These are phyloP conservation scores for Zarea fungicola DNA, from an alignment of 2,329 filamentous ascomycete genomes.

Conservation along the genomic window DNA sequence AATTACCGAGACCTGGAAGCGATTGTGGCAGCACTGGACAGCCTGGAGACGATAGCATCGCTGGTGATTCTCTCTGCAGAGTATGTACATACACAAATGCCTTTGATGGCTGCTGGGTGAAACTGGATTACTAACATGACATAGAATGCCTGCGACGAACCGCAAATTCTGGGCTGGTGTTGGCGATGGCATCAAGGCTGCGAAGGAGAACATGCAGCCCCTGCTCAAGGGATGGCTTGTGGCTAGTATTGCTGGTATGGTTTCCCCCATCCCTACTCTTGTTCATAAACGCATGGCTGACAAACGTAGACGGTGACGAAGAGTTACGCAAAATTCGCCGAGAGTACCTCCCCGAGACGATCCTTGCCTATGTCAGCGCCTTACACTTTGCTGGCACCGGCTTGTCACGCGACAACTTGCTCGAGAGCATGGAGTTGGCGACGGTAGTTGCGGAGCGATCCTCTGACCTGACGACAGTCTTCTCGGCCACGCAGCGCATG, in stretches of 20 bases:
- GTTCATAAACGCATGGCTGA: slow-evolving; percentile 17
- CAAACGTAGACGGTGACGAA: slow-evolving; percentile 46
- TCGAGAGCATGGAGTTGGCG: slow-evolving; percentile 84
- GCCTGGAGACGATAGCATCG: slow-evolving; percentile 61
- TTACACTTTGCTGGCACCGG: slow-evolving; percentile 73
- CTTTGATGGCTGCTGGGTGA: no score
- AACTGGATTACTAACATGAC: slow-evolving; percentile 26
- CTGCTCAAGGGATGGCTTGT: slow-evolving; percentile 63
- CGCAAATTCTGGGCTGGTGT: slow-evolving; percentile 51
- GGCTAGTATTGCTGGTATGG: slow-evolving; percentile 50
- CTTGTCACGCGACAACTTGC: slow-evolving; percentile 68
- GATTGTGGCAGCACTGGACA: slow-evolving; percentile 60
- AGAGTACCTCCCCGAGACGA: slow-evolving; percentile 77
- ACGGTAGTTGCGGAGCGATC: slow-evolving; percentile 66
- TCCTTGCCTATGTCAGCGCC: slow-evolving; percentile 77
- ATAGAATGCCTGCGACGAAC: slow-evolving; percentile 28
- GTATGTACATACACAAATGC: slow-evolving; percentile 35
- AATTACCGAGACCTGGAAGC: slow-evolving; percentile 65
- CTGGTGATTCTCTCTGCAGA: slow-evolving; percentile 46
- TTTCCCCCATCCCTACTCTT: no score
- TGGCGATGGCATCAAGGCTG: slow-evolving; percentile 46
- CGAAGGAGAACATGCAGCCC: slow-evolving; percentile 53
- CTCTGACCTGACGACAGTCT: slow-evolving; percentile 60
- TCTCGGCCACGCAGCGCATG: slow-evolving; percentile 62
- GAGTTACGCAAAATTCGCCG: slow-evolving; percentile 63